Evolutionary conservation across 805 yeast species (phyloP).

Genomic region (Groenewaldozyma tartarivorans): DNA sequence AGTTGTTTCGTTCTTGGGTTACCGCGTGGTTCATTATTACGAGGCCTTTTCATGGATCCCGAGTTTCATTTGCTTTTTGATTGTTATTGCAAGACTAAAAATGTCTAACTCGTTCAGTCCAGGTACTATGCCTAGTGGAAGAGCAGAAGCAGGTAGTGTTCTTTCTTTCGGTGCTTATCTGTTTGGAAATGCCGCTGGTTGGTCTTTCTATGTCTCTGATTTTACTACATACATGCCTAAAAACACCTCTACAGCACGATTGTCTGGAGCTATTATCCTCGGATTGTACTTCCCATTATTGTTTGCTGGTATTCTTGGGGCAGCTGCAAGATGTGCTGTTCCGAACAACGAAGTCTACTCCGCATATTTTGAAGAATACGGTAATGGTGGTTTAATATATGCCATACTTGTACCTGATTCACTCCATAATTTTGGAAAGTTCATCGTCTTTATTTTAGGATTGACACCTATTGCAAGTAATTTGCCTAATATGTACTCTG

Average conservation of each 20-base stretch:
- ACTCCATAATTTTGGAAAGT: conserved; percentile 80
- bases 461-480: conserved; percentile 85
- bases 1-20: conserved; percentile 73
- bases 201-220: conserved; percentile 91
- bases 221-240: conserved; percentile 81
- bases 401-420: conserved; percentile 71
- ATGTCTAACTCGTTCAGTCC: conserved; percentile 54
- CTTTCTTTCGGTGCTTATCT: conserved; percentile 74
- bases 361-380: conserved; percentile 40
- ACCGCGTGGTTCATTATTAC: conserved; percentile 67
- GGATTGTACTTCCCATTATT: conserved; percentile 64
- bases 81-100: conserved; percentile 67
- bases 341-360: conserved; percentile 35
- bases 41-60: conserved; percentile 90
- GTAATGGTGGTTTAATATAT: conserved; percentile 76
- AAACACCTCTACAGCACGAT: conserved; percentile 45
- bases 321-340: conserved; percentile 69
- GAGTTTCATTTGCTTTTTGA: conserved; percentile 59
- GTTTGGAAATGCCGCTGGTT: conserved; percentile 87
- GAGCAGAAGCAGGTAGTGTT: conserved; percentile 63
- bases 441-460: conserved; percentile 79
- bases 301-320: conserved; percentile 73
- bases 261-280: conserved; percentile 52
- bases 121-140: conserved; percentile 48
- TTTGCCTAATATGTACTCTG: conserved; percentile 89